These are phyloP conservation scores for Theobroma grandiflorum DNA, from an alignment of 441 rosid genomes.

Conservation along the genomic window DNA sequence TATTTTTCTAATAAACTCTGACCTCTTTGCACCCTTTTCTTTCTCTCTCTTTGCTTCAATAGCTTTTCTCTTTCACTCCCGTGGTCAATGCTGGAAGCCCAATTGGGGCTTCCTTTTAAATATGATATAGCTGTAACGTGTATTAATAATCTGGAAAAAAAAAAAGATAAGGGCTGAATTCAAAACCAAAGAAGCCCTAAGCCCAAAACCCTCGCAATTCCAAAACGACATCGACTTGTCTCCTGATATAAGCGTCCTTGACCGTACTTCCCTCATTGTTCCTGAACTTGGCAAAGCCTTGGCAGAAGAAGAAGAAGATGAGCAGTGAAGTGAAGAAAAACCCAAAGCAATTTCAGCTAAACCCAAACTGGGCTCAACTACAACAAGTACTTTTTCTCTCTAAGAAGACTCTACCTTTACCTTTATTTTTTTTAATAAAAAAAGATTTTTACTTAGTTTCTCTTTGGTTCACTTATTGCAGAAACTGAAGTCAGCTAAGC, in stretches of 20 bases:
- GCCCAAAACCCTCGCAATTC: no score
- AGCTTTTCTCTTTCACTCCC: no score
- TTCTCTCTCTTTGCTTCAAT: no score
- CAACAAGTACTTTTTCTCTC: constrained; percentile 48
- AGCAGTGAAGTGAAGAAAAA: constrained; percentile 42
- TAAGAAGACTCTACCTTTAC: not conserved
- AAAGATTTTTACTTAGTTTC: not conserved
- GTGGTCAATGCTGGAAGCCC: no score
- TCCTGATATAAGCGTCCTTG: not conserved
- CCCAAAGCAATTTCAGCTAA: constrained; percentile 45
- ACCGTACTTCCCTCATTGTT: not conserved
- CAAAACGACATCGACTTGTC: no score
- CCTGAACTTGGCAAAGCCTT: not conserved
- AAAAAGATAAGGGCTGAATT: no score
- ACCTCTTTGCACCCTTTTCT: no score
- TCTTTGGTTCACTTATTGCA: constrained; percentile 29
- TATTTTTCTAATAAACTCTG: no score
- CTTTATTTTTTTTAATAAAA: not conserved
- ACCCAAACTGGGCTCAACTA: constrained; percentile 82
- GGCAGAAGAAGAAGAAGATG: constrained; percentile 33
- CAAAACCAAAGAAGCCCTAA: not conserved
- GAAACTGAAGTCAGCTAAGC: constrained; percentile 56
- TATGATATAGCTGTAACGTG: no score
- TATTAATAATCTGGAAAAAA: no score
- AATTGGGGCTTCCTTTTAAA: no score